Percentiles rank a stretch among this genome's conserved stretches.
Conservation (phyloP, 2,329 filamentous ascomycete species). For the Lasiodiplodia sp. region DNA sequence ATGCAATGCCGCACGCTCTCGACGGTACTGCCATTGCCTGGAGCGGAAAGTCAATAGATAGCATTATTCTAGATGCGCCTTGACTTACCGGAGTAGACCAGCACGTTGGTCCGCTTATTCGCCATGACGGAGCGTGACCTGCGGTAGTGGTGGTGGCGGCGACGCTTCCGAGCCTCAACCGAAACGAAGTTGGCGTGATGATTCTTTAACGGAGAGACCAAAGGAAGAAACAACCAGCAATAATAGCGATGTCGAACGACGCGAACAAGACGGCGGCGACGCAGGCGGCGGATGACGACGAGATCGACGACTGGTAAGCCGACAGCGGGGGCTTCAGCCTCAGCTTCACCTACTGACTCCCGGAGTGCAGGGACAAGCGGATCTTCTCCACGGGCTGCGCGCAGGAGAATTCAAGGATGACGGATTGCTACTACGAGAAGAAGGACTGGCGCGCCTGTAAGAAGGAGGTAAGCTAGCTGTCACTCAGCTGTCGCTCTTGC, state of each 20-base stretch:
- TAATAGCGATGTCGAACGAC: conserved; percentile 63
- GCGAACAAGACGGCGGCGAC: conserved; percentile 49
- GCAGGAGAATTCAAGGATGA: conserved; percentile 85
- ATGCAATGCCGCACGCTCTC: conserved; percentile 91
- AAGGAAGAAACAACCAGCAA: conserved; percentile 5
- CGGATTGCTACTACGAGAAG: conserved; percentile 94
- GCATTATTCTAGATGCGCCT: background rate
- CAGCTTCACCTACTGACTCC: conserved; percentile 6
- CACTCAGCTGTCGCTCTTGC: background rate
- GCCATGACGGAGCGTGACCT: conserved; percentile 59
- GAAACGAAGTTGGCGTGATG: conserved; percentile 30
- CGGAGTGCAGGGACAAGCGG: conserved; percentile 81
- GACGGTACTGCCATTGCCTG: conserved; percentile 83
- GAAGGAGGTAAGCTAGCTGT: conserved; percentile 72
- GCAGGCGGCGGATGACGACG: conserved; percentile 72
- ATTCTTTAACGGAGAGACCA: background rate
- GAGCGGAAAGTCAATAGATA: conserved; percentile 31
- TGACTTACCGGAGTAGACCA: conserved; percentile 85
- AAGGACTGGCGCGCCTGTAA: conserved; percentile 94
- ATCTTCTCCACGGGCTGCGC: conserved; percentile 97
- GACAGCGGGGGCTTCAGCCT: background rate
- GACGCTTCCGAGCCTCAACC: conserved; percentile 41
- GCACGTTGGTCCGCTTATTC: conserved; percentile 79
- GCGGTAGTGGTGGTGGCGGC: conserved; percentile 38
- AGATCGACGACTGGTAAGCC: conserved; percentile 91